Conservation (phyloP, 2,329 filamentous ascomycete species). For the Fusarium sp. region DNA sequence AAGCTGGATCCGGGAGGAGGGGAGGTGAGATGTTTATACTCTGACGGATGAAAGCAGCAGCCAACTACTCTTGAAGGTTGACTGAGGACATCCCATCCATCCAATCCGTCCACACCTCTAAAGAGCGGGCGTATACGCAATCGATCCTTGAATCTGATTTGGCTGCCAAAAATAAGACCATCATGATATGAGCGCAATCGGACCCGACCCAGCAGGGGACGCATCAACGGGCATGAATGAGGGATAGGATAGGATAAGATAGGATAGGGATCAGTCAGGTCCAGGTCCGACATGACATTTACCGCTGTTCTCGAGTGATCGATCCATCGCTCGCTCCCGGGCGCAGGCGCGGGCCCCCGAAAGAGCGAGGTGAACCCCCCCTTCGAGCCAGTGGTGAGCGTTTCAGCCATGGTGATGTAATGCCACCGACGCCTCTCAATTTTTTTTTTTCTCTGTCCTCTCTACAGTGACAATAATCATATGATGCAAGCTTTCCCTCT, state of each 20-base stretch:
- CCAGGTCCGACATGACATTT: slow-evolving; percentile 10
- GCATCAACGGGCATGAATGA: slow-evolving; percentile 30
- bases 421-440: slow-evolving; percentile 25
- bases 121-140: slow-evolving; percentile 9
- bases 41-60: slow-evolving; percentile 9
- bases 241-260: not conserved
- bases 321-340: slow-evolving; percentile 28
- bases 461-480: slow-evolving; percentile 34
- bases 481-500: slow-evolving; percentile 40
- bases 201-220: slow-evolving; percentile 22
- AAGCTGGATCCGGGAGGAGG: slow-evolving; percentile 28
- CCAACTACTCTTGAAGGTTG: not conserved
- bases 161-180: slow-evolving; percentile 36
- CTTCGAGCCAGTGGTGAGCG: not conserved
- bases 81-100: not conserved
- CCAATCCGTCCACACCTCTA: not conserved
- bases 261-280: not conserved
- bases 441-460: not conserved
- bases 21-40: slow-evolving; percentile 41
- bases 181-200: slow-evolving; percentile 19
- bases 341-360: slow-evolving; percentile 5
- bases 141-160: slow-evolving; percentile 7
- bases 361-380: slow-evolving; percentile 17
- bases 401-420: slow-evolving; percentile 43
- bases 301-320: slow-evolving; percentile 15